Percentiles rank a stretch among this genome's conserved stretches.
phyloP scores from a whole-genome alignment of 2,329 filamentous ascomycete species.

The Aureobasidium sp. region DNA sequence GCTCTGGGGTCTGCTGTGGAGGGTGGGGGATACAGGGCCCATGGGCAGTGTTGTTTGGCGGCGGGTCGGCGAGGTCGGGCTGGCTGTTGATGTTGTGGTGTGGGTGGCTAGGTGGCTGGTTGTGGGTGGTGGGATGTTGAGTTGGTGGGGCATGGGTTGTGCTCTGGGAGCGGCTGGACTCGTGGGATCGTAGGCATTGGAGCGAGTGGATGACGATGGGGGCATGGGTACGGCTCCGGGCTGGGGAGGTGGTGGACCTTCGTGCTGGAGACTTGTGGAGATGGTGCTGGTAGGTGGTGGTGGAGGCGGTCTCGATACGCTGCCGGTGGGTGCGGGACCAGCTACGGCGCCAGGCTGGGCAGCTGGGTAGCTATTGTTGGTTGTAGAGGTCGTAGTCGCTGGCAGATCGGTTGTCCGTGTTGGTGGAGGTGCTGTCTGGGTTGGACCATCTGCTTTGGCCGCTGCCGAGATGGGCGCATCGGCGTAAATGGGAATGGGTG shows the following conservation, averaged over 20 bases:
- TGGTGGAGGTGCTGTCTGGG: slow-evolving; percentile 28
- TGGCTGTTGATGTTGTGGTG: slow-evolving; percentile 31
- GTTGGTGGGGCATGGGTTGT: slow-evolving; percentile 32
- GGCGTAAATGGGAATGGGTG: slow-evolving; percentile 41
- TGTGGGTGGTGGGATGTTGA: slow-evolving; percentile 33
- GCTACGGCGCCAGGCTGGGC: slow-evolving; percentile 27
- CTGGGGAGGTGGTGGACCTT: slow-evolving; percentile 34
- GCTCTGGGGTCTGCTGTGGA: slow-evolving; percentile 19
- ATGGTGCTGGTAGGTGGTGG: slow-evolving; percentile 24
- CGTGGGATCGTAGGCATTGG: slow-evolving; percentile 24
- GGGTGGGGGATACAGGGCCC: slow-evolving; percentile 27
- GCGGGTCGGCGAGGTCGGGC: slow-evolving; percentile 20
- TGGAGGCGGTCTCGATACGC: slow-evolving; percentile 19
- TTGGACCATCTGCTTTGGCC: slow-evolving; percentile 31
- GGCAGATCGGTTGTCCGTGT: neutral
- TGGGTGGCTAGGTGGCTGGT: slow-evolving; percentile 33
- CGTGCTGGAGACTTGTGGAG: slow-evolving; percentile 18
- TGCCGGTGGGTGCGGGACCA: slow-evolving; percentile 28
- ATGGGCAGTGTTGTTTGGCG: slow-evolving; percentile 34
- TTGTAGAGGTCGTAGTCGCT: slow-evolving; percentile 12
- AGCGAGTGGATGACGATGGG: slow-evolving; percentile 7
- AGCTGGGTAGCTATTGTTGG: slow-evolving; percentile 22
- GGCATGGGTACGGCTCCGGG: slow-evolving; percentile 37
- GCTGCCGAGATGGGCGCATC: slow-evolving; percentile 36
- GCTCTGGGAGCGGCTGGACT: slow-evolving; percentile 35